These are phyloP conservation scores for Mortierella sp. DNA, from an alignment of 371 early-diverging fungal genomes.

Conservation along the genomic window DNA sequence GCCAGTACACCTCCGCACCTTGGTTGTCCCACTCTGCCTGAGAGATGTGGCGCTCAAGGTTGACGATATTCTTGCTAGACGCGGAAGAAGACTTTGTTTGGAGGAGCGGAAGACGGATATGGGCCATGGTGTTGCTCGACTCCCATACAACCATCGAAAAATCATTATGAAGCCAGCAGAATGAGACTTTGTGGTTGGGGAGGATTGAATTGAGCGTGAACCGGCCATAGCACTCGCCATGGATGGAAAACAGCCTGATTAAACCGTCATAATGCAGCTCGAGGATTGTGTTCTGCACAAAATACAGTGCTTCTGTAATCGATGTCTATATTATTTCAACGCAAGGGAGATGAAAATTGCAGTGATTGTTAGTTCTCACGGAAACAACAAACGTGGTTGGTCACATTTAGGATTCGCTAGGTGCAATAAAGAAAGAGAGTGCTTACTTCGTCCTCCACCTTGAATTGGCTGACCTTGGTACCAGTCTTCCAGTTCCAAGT, in stretches of 20 bases:
- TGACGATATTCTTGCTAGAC: not conserved
- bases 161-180: constrained; percentile 59
- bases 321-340: constrained; percentile 23
- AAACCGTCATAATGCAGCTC: constrained; percentile 54
- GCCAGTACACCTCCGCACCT: constrained; percentile 55
- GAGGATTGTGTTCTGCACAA: constrained; percentile 51
- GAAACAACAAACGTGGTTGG: not conserved
- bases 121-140: constrained; percentile 56
- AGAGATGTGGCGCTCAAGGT: constrained; percentile 38
- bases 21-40: constrained; percentile 57
- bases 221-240: constrained; percentile 53
- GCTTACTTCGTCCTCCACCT: constrained; percentile 42
- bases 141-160: constrained; percentile 59
- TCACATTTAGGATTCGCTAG: not conserved
- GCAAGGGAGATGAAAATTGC: not conserved
- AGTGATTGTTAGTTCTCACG: too few relatives aligned
- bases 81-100: constrained; percentile 14
- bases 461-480: constrained; percentile 42
- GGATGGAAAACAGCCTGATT: constrained; percentile 52
- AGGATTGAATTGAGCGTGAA: constrained; percentile 55
- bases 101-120: constrained; percentile 50
- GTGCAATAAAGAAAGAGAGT: not conserved
- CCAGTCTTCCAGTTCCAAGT: constrained; percentile 55
- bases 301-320: constrained; percentile 48
- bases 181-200: constrained; percentile 51